These are phyloP conservation scores for Panaeolus papilionaceus DNA, from an alignment of 768 basidiomycete species.

Conservation along the genomic window DNA sequence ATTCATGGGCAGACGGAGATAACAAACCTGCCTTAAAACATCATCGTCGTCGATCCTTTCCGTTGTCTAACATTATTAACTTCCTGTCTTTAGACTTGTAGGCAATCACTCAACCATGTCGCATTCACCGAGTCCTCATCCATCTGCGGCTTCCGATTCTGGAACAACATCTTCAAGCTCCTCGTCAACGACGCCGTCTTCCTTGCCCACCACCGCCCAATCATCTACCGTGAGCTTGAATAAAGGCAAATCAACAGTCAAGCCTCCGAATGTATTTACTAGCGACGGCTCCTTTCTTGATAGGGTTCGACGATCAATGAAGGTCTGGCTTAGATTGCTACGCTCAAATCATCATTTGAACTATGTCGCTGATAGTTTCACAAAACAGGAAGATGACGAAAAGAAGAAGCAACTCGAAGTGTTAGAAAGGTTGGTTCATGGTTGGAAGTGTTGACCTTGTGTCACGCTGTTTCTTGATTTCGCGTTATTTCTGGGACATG, in stretches of 20 bases:
- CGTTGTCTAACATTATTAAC: slow-evolving; percentile 3
- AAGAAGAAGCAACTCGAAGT: slow-evolving; percentile 59
- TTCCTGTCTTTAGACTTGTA: not conserved
- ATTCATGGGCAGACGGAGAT: not conserved
- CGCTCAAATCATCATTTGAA: slow-evolving; percentile 4
- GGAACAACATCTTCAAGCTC: not conserved
- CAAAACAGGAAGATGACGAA: slow-evolving; percentile 60
- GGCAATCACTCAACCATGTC: not conserved
- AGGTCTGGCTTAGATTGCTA: slow-evolving; percentile 41
- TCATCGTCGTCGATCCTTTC: slow-evolving; percentile 4
- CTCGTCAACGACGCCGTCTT: not conserved
- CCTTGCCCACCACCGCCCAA: not conserved
- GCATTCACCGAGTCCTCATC: slow-evolving; percentile 5
- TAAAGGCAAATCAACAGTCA: slow-evolving; percentile 44
- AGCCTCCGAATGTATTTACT: slow-evolving; percentile 62
- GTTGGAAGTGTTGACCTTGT: slow-evolving; percentile 13
- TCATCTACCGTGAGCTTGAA: not conserved
- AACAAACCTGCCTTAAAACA: not conserved
- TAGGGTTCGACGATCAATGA: slow-evolving; percentile 62
- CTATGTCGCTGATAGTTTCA: not conserved
- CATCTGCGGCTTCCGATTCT: not conserved
- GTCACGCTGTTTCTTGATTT: slow-evolving; percentile 13
- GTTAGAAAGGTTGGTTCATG: slow-evolving; percentile 49
- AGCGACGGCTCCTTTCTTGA: slow-evolving; percentile 76
- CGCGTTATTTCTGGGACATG: slow-evolving; percentile 3